These are phyloP conservation scores for Prunus kanzakura DNA, from an alignment of 306 rosid species.

Conservation along the genomic window DNA sequence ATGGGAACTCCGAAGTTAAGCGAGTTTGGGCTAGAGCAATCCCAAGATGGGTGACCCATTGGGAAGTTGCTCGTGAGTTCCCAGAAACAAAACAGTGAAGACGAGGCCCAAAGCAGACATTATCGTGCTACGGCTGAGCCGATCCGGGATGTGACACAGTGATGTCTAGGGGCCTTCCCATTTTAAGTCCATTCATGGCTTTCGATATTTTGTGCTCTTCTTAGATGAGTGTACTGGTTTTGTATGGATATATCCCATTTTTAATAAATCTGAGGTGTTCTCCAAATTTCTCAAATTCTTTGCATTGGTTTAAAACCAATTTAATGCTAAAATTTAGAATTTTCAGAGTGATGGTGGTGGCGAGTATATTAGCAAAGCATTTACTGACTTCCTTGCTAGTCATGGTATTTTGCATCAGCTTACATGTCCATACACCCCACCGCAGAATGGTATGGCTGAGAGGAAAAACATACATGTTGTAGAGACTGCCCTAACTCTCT, in stretches of 20 bases:
- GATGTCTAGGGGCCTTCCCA: neutral
- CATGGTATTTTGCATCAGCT: neutral
- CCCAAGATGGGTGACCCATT: no score
- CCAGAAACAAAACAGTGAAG: no score
- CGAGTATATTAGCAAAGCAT: neutral
- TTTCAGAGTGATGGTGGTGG: neutral
- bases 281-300: neutral
- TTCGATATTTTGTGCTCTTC: no score
- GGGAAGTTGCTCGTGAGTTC: no score
- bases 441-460: neutral
- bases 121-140: no score
- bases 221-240: neutral
- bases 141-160: no score
- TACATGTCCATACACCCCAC: neutral
- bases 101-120: no score
- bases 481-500: neutral
- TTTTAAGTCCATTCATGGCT: neutral
- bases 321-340: neutral
- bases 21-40: no score
- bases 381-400: no score
- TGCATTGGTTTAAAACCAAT: no score
- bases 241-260: neutral
- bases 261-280: neutral
- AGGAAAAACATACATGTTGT: neutral
- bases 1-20: no score